phyloP scores from a whole-genome alignment of 1,284 basidiomycete genomes.

The Mycena sp. region DNA sequence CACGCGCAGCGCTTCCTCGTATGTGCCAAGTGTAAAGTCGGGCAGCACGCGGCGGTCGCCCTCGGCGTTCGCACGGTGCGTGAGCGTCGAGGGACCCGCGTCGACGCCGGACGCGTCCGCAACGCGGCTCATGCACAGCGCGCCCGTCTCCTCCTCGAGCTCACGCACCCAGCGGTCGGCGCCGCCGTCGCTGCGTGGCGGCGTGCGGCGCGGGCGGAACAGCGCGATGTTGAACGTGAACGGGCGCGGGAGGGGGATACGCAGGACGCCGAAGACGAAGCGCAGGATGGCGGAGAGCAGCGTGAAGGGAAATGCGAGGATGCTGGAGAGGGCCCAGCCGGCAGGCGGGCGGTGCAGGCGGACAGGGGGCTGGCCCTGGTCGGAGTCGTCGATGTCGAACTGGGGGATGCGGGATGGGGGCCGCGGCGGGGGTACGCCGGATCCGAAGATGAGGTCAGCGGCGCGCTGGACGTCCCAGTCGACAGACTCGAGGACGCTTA shows the following conservation, averaged over 20 bases:
- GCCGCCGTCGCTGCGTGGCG: conserved; percentile 54
- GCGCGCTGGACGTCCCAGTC: conserved; percentile 79
- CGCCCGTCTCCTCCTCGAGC: conserved; percentile 85
- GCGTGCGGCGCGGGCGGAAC: conserved; percentile 43
- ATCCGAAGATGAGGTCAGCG: conserved; percentile 68
- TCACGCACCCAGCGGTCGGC: conserved; percentile 79
- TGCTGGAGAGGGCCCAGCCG: conserved; percentile 28
- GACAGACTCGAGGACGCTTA: conserved; percentile 65
- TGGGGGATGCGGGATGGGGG: conserved; percentile 42
- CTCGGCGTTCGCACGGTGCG: conserved; percentile 38
- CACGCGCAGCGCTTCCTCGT: conserved; percentile 79
- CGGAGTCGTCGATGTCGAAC: conserved; percentile 66
- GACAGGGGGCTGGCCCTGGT: conserved; percentile 42
- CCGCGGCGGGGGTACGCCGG: conserved; percentile 36
- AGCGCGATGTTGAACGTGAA: conserved; percentile 50
- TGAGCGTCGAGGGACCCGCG: conserved; percentile 38
- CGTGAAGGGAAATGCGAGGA: conserved; percentile 57
- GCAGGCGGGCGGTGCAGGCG: conserved; percentile 25
- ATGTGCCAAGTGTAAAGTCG: conserved; percentile 84
- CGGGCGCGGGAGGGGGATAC: conserved; percentile 58
- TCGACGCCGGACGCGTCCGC: conserved; percentile 48
- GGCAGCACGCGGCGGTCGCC: conserved; percentile 65
- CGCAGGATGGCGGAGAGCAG: conserved; percentile 60
- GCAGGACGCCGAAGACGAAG: conserved; percentile 62
- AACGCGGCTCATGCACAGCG: conserved; percentile 56